Evolutionary conservation across 495 filamentous ascomycete genomes (phyloP), one percentile per base, ranked within the genome.

Genomic region (Penicillium turbatum): DNA sequence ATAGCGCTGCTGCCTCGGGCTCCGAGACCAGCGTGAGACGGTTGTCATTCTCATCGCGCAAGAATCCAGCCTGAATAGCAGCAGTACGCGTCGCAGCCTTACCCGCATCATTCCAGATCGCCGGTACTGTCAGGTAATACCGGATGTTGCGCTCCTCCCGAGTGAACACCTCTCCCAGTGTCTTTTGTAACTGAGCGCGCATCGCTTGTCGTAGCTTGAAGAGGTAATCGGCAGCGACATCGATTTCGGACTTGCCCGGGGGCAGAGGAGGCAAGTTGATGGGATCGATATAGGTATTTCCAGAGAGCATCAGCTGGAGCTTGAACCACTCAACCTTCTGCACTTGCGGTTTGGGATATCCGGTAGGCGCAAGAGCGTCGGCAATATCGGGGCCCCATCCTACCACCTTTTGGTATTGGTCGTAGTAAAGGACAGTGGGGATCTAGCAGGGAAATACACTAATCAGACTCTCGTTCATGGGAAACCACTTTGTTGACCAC

Each of bases 251-350:
- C 69, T 89, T 89, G 54, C 86, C 86, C 15, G 86, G 85, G 27
- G 86, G 86, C 26, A 89, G 82, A 38, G 86, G 85, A 30, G 86
- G 86, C 36, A 89, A 77, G 70, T 89, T 89, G 73, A 89, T 89
- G 30, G 86, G 87, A 54, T 90, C 87, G 55, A 90, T 88, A 65
- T 90, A 90, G 4, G 86, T 90, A 64, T 89, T 89, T 47, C 86
- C 86, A 15, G 84, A 87, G 15, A 88, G 77, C 86, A 90, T 90
- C 51, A 90, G 78, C 66, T 90, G 86, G 15, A 89, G 78, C 70
- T 90, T 90, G 73, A 90, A 90, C 86, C 86, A 90, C 70, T 90
- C 86, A 11, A 90, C 86, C 68, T 90, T 90, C 66, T 89, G 86
- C 49, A 90, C 86, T 34, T 86, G 86, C 48, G 82, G 84, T 64